Conservation (phyloP, 176 grass and related monocot genomes). For the Avena eriantha region DNA sequence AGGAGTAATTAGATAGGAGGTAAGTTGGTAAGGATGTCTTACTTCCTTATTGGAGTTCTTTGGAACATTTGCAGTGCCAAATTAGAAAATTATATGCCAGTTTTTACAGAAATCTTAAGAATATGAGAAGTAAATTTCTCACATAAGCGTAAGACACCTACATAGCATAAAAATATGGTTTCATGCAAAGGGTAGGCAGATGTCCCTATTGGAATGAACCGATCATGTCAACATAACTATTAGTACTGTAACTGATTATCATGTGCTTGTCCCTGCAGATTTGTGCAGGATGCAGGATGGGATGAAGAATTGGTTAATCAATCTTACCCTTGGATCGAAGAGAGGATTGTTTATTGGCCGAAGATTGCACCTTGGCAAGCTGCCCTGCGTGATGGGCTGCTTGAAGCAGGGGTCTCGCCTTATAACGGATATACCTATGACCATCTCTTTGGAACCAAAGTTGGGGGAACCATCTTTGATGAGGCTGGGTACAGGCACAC, state of each 20-base stretch:
- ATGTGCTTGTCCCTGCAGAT: conserved; percentile 50
- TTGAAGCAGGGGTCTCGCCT: conserved; percentile 79
- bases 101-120: not conserved
- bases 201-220: not conserved
- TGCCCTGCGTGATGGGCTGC: conserved; percentile 73
- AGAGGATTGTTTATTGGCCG: conserved; percentile 82
- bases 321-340: conserved; percentile 87
- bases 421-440: conserved; percentile 93
- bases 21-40: not conserved
- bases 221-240: conserved; percentile 5
- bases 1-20: not conserved
- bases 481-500: conserved; percentile 78
- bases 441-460: conserved; percentile 84
- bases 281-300: conserved; percentile 69
- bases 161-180: conserved; percentile 17
- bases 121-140: conserved; percentile 8
- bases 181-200: not conserved
- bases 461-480: conserved; percentile 89
- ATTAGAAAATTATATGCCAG: not conserved
- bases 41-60: not conserved
- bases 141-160: not conserved
- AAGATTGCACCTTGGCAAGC: conserved; percentile 84
- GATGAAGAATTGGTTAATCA: conserved; percentile 82
- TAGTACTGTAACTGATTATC: not conserved
- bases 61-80: not conserved